These are phyloP conservation scores for Hemisphaericaspora nanyangensis DNA, from an alignment of 805 yeast species.

Conservation along the genomic window DNA sequence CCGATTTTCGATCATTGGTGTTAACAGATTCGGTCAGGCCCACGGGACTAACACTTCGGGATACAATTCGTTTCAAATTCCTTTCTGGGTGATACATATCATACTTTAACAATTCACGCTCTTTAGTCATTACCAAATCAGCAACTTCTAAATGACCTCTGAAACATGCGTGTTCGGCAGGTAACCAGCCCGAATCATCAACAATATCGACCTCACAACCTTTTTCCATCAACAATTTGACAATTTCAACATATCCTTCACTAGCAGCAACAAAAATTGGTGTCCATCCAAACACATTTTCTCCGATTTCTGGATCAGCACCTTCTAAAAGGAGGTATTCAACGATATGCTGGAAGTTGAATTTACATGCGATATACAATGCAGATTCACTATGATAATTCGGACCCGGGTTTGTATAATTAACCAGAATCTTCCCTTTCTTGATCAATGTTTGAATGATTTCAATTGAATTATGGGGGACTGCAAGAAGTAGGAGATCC, in stretches of 20 bases:
- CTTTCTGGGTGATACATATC: constrained; percentile 36
- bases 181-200: constrained; percentile 93
- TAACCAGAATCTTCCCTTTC: constrained; percentile 57
- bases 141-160: constrained; percentile 81
- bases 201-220: constrained; percentile 53
- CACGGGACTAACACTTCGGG: constrained; percentile 9
- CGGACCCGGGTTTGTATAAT: constrained; percentile 56
- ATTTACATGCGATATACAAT: constrained; percentile 72
- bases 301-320: constrained; percentile 76
- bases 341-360: constrained; percentile 52
- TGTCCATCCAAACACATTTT: constrained; percentile 85
- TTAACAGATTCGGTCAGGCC: constrained; percentile 17
- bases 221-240: constrained; percentile 46
- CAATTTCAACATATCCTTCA: constrained; percentile 67
- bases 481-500: constrained; percentile 60
- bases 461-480: constrained; percentile 57
- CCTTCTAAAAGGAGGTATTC: constrained; percentile 50
- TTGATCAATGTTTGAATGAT: constrained; percentile 52
- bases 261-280: constrained; percentile 88
- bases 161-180: constrained; percentile 93
- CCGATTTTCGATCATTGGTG: constrained; percentile 36
- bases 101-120: constrained; percentile 29
- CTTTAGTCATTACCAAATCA: constrained; percentile 51
- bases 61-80: constrained; percentile 21
- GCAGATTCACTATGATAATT: constrained; percentile 70